Conservation (phyloP, 768 basidiomycete genomes). For the Termitomyces sp. region DNA sequence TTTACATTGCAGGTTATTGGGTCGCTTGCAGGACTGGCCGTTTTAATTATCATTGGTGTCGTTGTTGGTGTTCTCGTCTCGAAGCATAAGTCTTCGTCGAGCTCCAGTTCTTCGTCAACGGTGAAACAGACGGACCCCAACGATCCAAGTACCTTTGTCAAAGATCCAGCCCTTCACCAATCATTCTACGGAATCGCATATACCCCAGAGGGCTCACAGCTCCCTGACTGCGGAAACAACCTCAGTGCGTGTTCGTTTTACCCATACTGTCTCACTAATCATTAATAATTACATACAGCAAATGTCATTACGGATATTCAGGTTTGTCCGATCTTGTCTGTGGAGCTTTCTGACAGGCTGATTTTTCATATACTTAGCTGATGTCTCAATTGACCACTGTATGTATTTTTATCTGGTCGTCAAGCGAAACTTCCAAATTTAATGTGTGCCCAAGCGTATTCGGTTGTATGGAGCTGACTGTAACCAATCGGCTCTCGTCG, state of each 20-base stretch:
- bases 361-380: conserved; percentile 42
- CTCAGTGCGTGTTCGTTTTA: conserved; percentile 29
- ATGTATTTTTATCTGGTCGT: background rate
- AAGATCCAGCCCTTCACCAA: conserved; percentile 64
- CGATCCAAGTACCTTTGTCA: conserved; percentile 77
- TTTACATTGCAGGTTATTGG: conserved; percentile 55
- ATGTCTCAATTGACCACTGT: conserved; percentile 82
- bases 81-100: conserved; percentile 28
- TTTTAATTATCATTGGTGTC: conserved; percentile 43
- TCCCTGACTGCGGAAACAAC: conserved; percentile 64
- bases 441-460: conserved; percentile 41
- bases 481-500: conserved; percentile 75
- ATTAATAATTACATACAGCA: conserved; percentile 22
- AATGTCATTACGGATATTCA: conserved; percentile 71
- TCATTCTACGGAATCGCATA: conserved; percentile 88
- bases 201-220: conserved; percentile 71
- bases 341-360: background rate
- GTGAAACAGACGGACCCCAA: conserved; percentile 35
- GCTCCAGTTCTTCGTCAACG: background rate
- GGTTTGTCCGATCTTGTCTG: conserved; percentile 31
- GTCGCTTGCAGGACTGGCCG: conserved; percentile 28
- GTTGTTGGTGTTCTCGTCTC: conserved; percentile 57
- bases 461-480: conserved; percentile 89
- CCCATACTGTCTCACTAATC: background rate
- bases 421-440: conserved; percentile 6